Evolutionary conservation across 257 asterid genomes (phyloP).

Genomic region (Echium plantagineum): DNA sequence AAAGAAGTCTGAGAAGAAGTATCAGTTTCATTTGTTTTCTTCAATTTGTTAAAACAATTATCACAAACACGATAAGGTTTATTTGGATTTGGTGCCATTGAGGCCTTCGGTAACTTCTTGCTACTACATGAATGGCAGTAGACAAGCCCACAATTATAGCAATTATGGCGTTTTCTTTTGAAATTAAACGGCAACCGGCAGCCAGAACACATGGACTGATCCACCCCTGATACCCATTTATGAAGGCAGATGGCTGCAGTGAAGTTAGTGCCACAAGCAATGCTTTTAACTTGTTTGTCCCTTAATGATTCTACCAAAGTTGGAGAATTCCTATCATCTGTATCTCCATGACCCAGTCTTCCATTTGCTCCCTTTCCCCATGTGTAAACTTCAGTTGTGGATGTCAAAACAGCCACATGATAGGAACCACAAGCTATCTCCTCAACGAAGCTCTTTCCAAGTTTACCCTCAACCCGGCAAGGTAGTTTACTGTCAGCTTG

Average conservation of each 20-base stretch:
- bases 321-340: conserved; percentile 63
- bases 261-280: conserved; percentile 84
- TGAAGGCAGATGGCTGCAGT: conserved; percentile 87
- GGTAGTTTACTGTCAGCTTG: conserved; percentile 82
- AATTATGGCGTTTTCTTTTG: conserved; percentile 88
- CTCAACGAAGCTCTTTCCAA: conserved; percentile 62
- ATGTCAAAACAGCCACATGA: conserved; percentile 83
- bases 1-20: conserved; percentile 54
- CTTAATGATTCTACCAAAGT: conserved; percentile 75
- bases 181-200: conserved; percentile 81
- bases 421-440: conserved; percentile 93
- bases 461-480: conserved; percentile 72
- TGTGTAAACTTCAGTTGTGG: conserved; percentile 82
- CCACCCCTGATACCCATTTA: conserved; percentile 84
- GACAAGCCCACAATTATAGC: conserved; percentile 88
- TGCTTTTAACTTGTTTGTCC: conserved; percentile 86
- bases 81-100: conserved; percentile 89
- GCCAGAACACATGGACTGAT: conserved; percentile 92
- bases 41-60: conserved; percentile 62
- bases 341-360: conserved; percentile 87
- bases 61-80: conserved; percentile 90
- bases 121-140: conserved; percentile 92
- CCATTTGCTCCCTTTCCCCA: conserved; percentile 98
- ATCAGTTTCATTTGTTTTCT: conserved; percentile 64
- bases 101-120: conserved; percentile 82